Base-by-base conservation (phyloP, 2,329 filamentous ascomycete genomes). In the Diatrype stigma region DNA sequence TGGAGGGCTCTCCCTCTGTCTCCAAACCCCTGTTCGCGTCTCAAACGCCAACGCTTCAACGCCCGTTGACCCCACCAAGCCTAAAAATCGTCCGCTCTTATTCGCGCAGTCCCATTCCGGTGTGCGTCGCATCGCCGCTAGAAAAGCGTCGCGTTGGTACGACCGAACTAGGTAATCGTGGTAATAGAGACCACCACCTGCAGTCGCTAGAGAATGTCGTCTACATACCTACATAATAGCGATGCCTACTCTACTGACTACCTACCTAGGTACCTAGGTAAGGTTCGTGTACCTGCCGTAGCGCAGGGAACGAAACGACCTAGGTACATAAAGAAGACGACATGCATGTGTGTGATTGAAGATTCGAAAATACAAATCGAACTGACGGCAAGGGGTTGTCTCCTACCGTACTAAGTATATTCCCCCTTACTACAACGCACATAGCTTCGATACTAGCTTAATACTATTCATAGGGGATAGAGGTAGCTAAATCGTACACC, bases 41-140 rank as follows among this genome's bases (percentile, higher is more conserved):
- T 44, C 40, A 44, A 44, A 44, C 40, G 14, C 40, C 22, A 44
- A 44, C 40, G 40, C 40, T 44, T 19, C 22, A 44, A 44, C 40
- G 40, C 40, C 21, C 11, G n/a, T n/a, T 11, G 22, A 44, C 40
- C n/a, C 22, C 21, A 44, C 22, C 11, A 10, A 40, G 11, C 37
- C n/a, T n/a, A 14, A n/a, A 19, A 19, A 19, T 12, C 17, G 19
- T 11, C 17, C 37, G 17, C 10, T 30, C 26, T 30, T 30, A 30
- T 30, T 30, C 26, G 26, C 26, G 26, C 10, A 30, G 37, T 21
- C 37, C 17, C 17, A 22, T 40, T 40, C 37, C 19, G 17, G 10
- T 21, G 19, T 22, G 37, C 37, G 14, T 12, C 37, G 8, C 19
- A 22, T 40, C 12, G 19, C 37, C 37, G 37, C 37, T 40, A 40